Evolutionary conservation across 208 protist genomes (phyloP).

Genomic region (Leishmania major): DNA sequence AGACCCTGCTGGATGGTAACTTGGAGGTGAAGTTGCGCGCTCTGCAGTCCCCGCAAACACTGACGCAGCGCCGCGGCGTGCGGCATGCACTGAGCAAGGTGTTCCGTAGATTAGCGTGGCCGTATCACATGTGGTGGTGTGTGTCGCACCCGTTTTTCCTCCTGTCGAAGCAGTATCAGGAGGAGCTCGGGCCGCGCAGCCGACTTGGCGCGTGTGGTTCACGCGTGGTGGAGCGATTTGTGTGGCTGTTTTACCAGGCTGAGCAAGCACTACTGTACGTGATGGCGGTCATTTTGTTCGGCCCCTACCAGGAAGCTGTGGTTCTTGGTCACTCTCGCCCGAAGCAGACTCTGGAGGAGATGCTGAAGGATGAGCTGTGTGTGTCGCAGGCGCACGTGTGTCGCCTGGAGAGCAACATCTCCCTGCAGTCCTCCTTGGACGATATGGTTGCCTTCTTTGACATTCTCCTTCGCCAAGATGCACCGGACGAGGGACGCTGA

Average conservation of each 20-base stretch:
- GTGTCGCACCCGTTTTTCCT: constrained; percentile 40
- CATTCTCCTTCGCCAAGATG: constrained; percentile 35
- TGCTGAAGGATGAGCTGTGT: constrained; percentile 55
- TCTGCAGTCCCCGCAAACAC: constrained; percentile 19
- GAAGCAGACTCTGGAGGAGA: constrained; percentile 37
- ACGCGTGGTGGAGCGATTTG: constrained; percentile 20
- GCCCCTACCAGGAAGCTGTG: constrained; percentile 53
- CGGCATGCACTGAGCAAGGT: not conserved
- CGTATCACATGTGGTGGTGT: constrained; percentile 28
- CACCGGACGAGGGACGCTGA: not conserved
- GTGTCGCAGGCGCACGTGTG: constrained; percentile 57
- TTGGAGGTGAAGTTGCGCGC: constrained; percentile 27
- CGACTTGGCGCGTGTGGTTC: not conserved
- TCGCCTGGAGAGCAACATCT: constrained; percentile 54
- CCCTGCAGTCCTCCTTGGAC: constrained; percentile 58
- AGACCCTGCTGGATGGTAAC: constrained; percentile 39
- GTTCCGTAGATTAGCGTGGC: constrained; percentile 3
- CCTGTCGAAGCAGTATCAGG: constrained; percentile 50
- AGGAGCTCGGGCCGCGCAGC: constrained; percentile 29
- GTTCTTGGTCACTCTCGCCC: constrained; percentile 37
- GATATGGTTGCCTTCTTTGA: constrained; percentile 65
- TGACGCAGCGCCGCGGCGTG: not conserved
- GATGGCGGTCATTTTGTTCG: constrained; percentile 80
- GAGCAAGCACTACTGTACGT: constrained; percentile 54
- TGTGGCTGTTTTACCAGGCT: constrained; percentile 26